Base-by-base conservation (phyloP, 371 early-diverging fungal genomes). In the Lichtheimia ramosa region DNA sequence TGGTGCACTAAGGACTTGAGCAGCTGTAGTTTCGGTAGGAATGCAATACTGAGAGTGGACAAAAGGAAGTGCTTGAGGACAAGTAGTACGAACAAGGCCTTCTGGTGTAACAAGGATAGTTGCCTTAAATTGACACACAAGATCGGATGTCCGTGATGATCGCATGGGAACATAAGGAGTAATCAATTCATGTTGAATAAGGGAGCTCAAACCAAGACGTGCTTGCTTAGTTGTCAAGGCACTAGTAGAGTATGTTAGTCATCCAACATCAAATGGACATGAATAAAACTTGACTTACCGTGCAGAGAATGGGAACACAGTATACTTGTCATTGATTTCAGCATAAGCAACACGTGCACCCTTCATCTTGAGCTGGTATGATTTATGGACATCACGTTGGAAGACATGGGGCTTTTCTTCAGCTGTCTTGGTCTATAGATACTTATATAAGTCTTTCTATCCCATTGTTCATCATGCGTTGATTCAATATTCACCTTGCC, bases 151-250 rank as follows among this genome's bases (percentile, higher is more conserved):
- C n/a, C 59, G 66, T 74, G 52, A 82, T 63, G 79, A 88, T 82
- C 72, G 91, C 90, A 81, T 88, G 66, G 71, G 87, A 73, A 85
- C 82, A 65, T 89, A 90, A 15, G 95, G 86, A 42, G 81, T 85
- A 53, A 94, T 78, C 14, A 96, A 82, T 20, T 83, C 78, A 67
- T 90, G 89, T 56, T 82, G 81, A 34, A 83, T 74, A 60, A 93
- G 86, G 68, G 96, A 96, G 52, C 88, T 74, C 27, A 97, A 78
- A 54, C 97, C 97, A 68, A 95, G 74, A 62, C 95, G 92, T 27
- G 87, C 88, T 51, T 89, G 89, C 74, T 88, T 90, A 64, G 89
- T 87, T 24, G 88, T 89, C 56, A 92, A 79, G 39, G 85, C 71
- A 59, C 92, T 67, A 50, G 8, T 40, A 16, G 1, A 46, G 3